Conservation (phyloP, 805 yeast genomes). For the Blastobotrys muscicola region DNA sequence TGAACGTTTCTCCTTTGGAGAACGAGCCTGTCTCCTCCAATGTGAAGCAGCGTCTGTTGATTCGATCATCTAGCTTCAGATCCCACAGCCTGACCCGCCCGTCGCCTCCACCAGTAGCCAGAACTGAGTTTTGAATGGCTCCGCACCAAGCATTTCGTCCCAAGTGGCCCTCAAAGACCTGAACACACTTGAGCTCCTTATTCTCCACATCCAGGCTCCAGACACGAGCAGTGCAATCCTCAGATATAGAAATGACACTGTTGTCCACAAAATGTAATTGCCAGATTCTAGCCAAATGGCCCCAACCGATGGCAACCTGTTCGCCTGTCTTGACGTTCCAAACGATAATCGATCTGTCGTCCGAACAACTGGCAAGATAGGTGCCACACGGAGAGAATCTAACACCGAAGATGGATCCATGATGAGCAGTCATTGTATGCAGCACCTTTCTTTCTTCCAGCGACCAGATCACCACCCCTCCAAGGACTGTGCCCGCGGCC, state of each 20-base stretch:
- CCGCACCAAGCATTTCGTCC: slow-evolving; percentile 79
- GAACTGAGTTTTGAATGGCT: slow-evolving; percentile 44
- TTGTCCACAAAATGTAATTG: slow-evolving; percentile 46
- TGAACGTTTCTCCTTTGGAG: slow-evolving; percentile 46
- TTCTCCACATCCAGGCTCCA: slow-evolving; percentile 46
- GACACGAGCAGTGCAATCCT: slow-evolving; percentile 74
- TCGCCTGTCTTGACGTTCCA: slow-evolving; percentile 55
- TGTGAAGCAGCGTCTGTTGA: neutral
- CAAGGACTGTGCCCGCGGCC: slow-evolving; percentile 91
- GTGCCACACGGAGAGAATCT: slow-evolving; percentile 46
- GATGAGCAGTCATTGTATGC: slow-evolving; percentile 62
- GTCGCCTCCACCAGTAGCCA: slow-evolving; percentile 91
- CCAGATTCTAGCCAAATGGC: slow-evolving; percentile 95
- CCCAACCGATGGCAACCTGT: slow-evolving; percentile 80
- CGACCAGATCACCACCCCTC: slow-evolving; percentile 74
- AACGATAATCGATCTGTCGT: slow-evolving; percentile 78
- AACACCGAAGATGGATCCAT: slow-evolving; percentile 86
- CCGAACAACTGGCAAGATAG: slow-evolving; percentile 73
- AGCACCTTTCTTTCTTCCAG: slow-evolving; percentile 32
- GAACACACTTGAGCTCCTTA: slow-evolving; percentile 31
- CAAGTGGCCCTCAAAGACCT: slow-evolving; percentile 57
- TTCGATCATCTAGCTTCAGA: slow-evolving; percentile 8
- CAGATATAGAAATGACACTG: slow-evolving; percentile 59
- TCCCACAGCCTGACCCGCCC: slow-evolving; percentile 67
- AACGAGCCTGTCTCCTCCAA: slow-evolving; percentile 1